Base-by-base conservation (phyloP, 2,329 filamentous ascomycete genomes). In the Boeremia exigua region DNA sequence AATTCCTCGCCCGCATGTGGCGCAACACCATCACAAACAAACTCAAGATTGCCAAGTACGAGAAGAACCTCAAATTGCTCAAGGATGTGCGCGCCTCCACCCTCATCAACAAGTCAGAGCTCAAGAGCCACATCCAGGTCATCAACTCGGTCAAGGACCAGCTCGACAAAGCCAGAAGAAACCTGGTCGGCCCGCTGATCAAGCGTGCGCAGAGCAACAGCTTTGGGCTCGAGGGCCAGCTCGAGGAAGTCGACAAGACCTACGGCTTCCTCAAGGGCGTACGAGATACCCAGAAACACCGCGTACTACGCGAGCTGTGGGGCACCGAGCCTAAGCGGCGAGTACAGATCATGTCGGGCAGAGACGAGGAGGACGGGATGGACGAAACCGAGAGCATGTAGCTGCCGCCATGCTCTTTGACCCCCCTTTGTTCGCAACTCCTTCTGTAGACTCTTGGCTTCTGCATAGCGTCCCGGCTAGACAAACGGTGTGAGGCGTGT, bases 1-100 rank as follows among this genome's bases (percentile, higher is more conserved):
- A 96, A 69, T 84, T 95, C 67, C 87, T 97, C 38, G 88, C 88
- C 2, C 89, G 87, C 2, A 84, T 97, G 8, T 98, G 94, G 94
- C 90, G 90, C 2, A 87, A 88, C 42, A 86, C 96, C 19, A 86
- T 97, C 1, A 93, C 92, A 1, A 89, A 90, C 68, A 87, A 89
- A 7, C 82, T 82, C 39, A 84, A 88, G 62, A 82, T 96, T n/a
- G 85, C 86, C 71, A 97, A 97, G 75, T 97, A 92, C 76, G 92
- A 96, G 74, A 91, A 90, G 77, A 98, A 98, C 80, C 88, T 89
- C 59, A 83, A 87, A 45, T 82, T 97, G 0, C 85, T 98, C 23
- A 85, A 83, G 45, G 89, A 88, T 62, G 89, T 98, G 53, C 87
- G 92, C 60, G 86, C 89, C 55, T 90, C 89, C 67, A 96, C 93